Base-by-base conservation (phyloP, 2,329 filamentous ascomycete genomes). In the Esteya vermicola region DNA sequence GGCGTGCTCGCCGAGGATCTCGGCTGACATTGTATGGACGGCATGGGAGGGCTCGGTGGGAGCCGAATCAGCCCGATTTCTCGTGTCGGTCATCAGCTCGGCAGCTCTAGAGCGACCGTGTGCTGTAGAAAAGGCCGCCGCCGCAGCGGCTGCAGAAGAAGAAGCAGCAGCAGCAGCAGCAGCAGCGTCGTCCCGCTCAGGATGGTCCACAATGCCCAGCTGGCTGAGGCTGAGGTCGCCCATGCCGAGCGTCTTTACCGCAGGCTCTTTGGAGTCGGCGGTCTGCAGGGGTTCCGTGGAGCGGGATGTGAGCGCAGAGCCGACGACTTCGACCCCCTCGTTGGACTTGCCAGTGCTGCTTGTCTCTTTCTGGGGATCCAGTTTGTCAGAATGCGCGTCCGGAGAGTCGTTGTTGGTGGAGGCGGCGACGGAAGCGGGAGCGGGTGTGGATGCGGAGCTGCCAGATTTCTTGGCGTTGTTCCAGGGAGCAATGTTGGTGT, bases 151-250 rank as follows among this genome's bases (percentile, higher is more conserved):
- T 5, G 23, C 35, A 20, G n/a, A 12, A 18, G 35, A 7, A 9
- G 16, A 5, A 14, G 23, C 16, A 19, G 39, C 26, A 12, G 36
- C 23, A 4, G 35, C 18, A n/a, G n/a, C n/a, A n/a, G n/a, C 4
- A 32, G 35, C 4, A 30, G 6, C n/a, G 20, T 42, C 41, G 16
- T 58, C 50, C 63, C 70, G 13, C 20, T 36, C 34, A 6, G 64
- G 63, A n/a, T 63, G 54, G 37, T 84, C 79, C 10, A 68, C 59
- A 41, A 96, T 83, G 26, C 89, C 89, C 32, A 96, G 67, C 53
- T 94, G 85, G 51, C 84, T 86, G 42, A 96, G 70, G 56, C 85
- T 93, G 36, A 98, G 65, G 53, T 95, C 84, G 6, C 91, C 91
- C 51, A 76, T 77, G 12, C 91, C 91, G 37, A 98, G 67, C 1